phyloP scores from a whole-genome alignment of 805 yeast genomes.

The Cyberlindnera meyerae region DNA sequence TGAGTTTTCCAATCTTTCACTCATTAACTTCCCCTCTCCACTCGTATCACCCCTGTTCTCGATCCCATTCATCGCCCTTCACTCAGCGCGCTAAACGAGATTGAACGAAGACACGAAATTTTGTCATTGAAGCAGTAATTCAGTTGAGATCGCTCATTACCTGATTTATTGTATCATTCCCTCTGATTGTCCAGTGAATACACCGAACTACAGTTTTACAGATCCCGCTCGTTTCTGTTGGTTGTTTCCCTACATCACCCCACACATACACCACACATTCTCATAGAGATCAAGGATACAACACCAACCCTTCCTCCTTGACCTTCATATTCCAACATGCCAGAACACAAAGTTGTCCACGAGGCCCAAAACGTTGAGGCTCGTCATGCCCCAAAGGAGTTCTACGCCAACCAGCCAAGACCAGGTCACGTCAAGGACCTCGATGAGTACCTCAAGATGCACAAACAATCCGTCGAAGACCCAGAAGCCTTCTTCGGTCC shows the following conservation, averaged over 20 bases:
- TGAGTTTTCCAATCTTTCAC: too few relatives aligned
- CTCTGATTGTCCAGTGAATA: too few relatives aligned
- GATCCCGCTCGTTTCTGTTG: too few relatives aligned
- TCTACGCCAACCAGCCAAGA: conserved; percentile 31
- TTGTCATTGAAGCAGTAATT: too few relatives aligned
- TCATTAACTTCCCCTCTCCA: too few relatives aligned
- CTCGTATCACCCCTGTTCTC: too few relatives aligned
- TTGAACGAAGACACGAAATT: too few relatives aligned
- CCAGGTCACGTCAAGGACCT: conserved; percentile 26
- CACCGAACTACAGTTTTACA: too few relatives aligned
- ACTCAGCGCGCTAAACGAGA: too few relatives aligned
- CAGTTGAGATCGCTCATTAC: too few relatives aligned
- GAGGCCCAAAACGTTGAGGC: conserved; percentile 33
- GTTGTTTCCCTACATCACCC: background rate
- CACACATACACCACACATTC: background rate
- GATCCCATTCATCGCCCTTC: too few relatives aligned
- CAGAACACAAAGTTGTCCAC: conserved; percentile 33
- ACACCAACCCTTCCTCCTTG: background rate
- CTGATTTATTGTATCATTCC: too few relatives aligned
- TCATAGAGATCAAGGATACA: background rate
- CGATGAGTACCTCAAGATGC: conserved; percentile 68
- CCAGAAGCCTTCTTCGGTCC: conserved; percentile 83
- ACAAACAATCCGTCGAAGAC: conserved; percentile 71
- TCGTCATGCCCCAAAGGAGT: conserved; percentile 33
- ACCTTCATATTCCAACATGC: conserved; percentile 3